Conservation (phyloP, 2,329 filamentous ascomycete species). For the Colletotrichum chrysophilum region DNA sequence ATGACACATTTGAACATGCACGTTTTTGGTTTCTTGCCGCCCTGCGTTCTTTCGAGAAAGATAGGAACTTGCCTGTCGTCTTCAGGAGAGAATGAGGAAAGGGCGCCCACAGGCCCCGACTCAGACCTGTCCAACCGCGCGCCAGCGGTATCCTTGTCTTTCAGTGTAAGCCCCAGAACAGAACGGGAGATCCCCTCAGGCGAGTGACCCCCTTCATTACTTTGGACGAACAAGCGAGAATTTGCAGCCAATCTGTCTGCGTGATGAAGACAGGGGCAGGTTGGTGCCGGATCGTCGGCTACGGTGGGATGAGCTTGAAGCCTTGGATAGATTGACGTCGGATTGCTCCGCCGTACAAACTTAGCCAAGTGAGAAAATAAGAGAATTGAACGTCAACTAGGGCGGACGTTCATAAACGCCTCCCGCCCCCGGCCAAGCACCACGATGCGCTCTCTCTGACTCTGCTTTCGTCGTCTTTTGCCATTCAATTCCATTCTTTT, state of each 20-base stretch:
- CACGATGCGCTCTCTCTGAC: neutral
- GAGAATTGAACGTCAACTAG: neutral
- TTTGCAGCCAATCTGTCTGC: neutral
- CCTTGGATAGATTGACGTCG: conserved; percentile 1
- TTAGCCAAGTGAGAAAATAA: neutral
- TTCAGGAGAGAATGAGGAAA: neutral
- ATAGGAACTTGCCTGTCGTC: neutral
- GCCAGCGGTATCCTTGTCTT: neutral
- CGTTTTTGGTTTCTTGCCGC: neutral
- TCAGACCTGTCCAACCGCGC: neutral
- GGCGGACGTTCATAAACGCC: neutral
- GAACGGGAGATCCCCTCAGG: conserved; percentile 1
- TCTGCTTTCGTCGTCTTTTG: neutral
- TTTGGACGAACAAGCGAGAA: conserved; percentile 6
- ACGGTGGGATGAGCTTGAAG: neutral
- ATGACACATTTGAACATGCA: neutral
- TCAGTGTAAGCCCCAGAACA: neutral
- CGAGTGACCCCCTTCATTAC: neutral
- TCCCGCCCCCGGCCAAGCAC: neutral
- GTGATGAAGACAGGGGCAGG: neutral
- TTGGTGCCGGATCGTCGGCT: conserved; percentile 4
- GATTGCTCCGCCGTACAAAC: neutral
- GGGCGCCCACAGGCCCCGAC: neutral
- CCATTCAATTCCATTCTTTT: conserved; percentile 1
- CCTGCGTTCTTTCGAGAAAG: neutral